Evolutionary conservation across 179 eudicot genomes (phyloP), one percentile per base, ranked within the genome.

Genomic region (Heliamphora pulchella): DNA sequence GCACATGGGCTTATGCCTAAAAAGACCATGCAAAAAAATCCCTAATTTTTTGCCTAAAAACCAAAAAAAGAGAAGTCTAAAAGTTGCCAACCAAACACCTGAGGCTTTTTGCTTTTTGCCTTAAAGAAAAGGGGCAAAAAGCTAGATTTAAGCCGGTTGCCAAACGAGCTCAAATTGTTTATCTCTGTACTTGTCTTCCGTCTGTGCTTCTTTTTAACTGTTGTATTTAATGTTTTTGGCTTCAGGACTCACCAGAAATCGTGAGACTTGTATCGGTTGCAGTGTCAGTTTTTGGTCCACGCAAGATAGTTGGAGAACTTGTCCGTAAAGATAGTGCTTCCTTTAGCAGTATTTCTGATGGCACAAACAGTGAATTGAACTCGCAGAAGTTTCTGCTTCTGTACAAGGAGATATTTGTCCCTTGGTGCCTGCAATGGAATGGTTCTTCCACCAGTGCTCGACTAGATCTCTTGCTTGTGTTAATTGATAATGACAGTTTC

Each of bases 161-260:
- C 31, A 31, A 31, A 31, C 31, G 31, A 31, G 31, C 31, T 31
- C 31, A 31, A 31, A 7, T 5, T 73, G 10, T 46, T 22, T 68
- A 18, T 13, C 14, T 22, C 3, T 74, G 39, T 15, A 17, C 44
- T 47, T 43, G 22, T 75, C 20, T 77, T 50, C 65, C 31, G 46
- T 62, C n/a, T 79, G 39, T 31, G 39, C 78, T 83, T 55, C 68
- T 77, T 51, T 63, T 47, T 75, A 62, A 74, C 62, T 80, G 6
- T 55, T 9, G 2, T 80, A 44, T 76, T 82, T 69, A 55, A 62
- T 62, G 13, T 80, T 61, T 50, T 78, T 79, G 74, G 47, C 78
- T n/a, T 43, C 90, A 96, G 99, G 99, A 94, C 78, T 91, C 97
- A 65, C 78, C 90, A 22, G 86, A 86, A 85, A 85, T 86, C n/a